Conservation (phyloP, 2,329 filamentous ascomycete genomes). For the Huntiella bhutanensis region DNA sequence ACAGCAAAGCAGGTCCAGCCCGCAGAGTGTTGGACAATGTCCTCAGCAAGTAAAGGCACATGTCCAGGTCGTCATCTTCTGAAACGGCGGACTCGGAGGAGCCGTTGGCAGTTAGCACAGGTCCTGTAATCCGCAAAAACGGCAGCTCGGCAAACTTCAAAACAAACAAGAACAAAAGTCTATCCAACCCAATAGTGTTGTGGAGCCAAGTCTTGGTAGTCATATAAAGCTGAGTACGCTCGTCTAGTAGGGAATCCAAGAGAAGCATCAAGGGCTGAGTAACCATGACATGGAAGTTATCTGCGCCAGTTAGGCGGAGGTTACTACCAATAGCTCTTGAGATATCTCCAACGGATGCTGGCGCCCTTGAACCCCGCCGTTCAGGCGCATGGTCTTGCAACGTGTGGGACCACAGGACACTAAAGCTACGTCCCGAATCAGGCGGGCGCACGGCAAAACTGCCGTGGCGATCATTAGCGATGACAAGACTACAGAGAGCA, state of each 20-base stretch:
- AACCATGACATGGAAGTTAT: slow-evolving; percentile 54
- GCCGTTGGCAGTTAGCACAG: slow-evolving; percentile 3
- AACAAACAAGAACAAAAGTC: slow-evolving; percentile 42
- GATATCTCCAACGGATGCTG: slow-evolving; percentile 2
- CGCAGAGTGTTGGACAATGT: slow-evolving; percentile 55
- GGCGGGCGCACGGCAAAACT: slow-evolving; percentile 29
- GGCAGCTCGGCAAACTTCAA: slow-evolving; percentile 35
- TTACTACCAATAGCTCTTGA: slow-evolving; percentile 16
- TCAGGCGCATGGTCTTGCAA: slow-evolving; percentile 40
- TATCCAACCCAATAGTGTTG: slow-evolving; percentile 42
- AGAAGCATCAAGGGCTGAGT: slow-evolving; percentile 65
- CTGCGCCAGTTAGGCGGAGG: slow-evolving; percentile 32
- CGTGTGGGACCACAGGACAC: slow-evolving; percentile 67
- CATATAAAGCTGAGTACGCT: slow-evolving; percentile 54
- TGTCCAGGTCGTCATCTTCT: slow-evolving; percentile 49
- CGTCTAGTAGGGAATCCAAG: slow-evolving; percentile 57
- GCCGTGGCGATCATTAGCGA: slow-evolving; percentile 30
- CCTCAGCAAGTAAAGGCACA: slow-evolving; percentile 60
- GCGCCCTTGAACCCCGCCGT: slow-evolving; percentile 26
- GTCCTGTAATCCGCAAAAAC: slow-evolving; percentile 24
- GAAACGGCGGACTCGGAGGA: slow-evolving; percentile 17
- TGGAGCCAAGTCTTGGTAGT: slow-evolving; percentile 68
- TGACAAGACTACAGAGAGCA: slow-evolving; percentile 50
- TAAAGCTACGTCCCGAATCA: slow-evolving; percentile 50
- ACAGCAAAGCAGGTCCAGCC: slow-evolving; percentile 48